Evolutionary conservation across 2,329 filamentous ascomycete species (phyloP).

Genomic region (Cercospora berteroae): DNA sequence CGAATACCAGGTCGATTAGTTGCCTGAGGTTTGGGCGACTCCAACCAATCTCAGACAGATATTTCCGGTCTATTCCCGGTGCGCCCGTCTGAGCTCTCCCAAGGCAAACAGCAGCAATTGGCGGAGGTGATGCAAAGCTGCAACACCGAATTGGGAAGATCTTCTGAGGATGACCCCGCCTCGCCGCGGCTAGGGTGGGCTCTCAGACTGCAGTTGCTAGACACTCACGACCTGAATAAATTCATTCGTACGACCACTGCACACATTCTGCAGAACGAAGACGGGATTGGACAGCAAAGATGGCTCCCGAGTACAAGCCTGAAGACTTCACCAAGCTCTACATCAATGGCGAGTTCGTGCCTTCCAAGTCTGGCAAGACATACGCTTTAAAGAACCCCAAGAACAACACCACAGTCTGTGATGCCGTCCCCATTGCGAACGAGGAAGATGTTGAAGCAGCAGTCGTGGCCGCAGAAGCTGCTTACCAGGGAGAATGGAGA

Average conservation of each 20-base stretch:
- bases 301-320: constrained; percentile 43
- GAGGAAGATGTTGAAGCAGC: constrained; percentile 19
- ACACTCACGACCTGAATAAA: background rate
- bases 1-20: background rate
- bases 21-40: background rate
- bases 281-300: background rate
- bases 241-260: background rate
- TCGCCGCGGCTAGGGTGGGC: background rate
- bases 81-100: background rate
- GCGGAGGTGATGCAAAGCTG: background rate
- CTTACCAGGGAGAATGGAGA: constrained; percentile 32
- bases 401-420: constrained; percentile 17
- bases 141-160: background rate
- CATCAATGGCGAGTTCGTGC: constrained; percentile 19
- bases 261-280: background rate
- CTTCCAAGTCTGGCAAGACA: constrained; percentile 34
- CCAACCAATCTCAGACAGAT: background rate
- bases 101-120: background rate
- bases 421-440: constrained; percentile 13
- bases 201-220: background rate
- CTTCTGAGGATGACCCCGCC: background rate
- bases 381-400: constrained; percentile 25
- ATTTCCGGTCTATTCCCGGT: background rate
- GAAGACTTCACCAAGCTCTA: constrained; percentile 52
- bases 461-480: constrained; percentile 45